Base-by-base conservation (phyloP, 345 rosid species). In the Citropsis articulata region DNA sequence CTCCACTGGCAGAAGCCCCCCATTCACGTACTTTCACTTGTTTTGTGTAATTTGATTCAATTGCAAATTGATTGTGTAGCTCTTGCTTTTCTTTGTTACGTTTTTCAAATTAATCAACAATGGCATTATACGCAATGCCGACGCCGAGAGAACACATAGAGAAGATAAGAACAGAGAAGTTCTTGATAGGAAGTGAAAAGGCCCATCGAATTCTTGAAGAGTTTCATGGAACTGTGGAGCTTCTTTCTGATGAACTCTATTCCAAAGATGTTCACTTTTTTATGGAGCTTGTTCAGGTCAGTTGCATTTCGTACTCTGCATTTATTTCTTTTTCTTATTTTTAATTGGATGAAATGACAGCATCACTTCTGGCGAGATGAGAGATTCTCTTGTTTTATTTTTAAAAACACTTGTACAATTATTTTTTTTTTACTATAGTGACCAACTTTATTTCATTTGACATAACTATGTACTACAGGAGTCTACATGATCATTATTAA, bases 281-380 rank as follows among this genome's bases (percentile, higher is more conserved):
- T n/a, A 90, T 91, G 96, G 93, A 91, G 35, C 89, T 91, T 3
- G 88, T 91, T 16, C 93, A 91, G 91, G 95, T 84, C 9, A 16
- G 4, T 4, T 30, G 19, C 27, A 22, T 82, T 45, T 35, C 28
- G 9, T 40, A 2, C 24, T 6, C 35, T 2, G 7, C 30, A 27
- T 21, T 6, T 22, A 35, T 35, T 66, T 13, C 9, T 21, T 7
- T 66, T 18, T 8, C 35, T 64, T 30, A 18, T 8, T n/a, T 2
- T 33, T 65, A 18, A 65, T 33, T 45, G 18, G 50, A 45, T 9
- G 1, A 3, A 45, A 45, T 45, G 50, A 45, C 50, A 13, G 18
- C 50, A 45, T 3, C 50, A 45, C 50, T 12, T 12, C 50, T 45
- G 50, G 50, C 0, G 18, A 45, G 18, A 45, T 3, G 50, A 45